These are phyloP conservation scores for Sclerotinia glacialis DNA, from an alignment of 2,329 filamentous ascomycete species.

Conservation along the genomic window DNA sequence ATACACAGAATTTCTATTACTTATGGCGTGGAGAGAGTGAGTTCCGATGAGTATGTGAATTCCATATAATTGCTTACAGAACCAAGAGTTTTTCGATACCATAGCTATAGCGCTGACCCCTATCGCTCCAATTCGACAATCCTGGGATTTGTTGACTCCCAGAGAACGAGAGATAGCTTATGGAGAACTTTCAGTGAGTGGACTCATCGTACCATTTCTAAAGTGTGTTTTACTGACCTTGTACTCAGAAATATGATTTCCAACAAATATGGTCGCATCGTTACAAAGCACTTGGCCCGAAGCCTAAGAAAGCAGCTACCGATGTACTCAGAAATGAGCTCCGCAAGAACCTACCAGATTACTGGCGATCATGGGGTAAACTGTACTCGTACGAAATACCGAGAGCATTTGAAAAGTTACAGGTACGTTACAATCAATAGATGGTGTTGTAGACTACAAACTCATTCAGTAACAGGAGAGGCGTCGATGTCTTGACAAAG, in stretches of 20 bases:
- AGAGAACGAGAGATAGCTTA: not conserved
- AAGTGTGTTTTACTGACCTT: not conserved
- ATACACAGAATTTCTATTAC: conserved; percentile 2
- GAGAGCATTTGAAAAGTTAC: not conserved
- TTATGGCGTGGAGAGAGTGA: conserved; percentile 11
- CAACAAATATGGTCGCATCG: not conserved
- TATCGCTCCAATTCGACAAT: not conserved
- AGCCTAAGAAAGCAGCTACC: not conserved
- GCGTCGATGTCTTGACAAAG: conserved; percentile 6
- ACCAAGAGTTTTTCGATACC: conserved; percentile 14
- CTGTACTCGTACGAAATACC: not conserved
- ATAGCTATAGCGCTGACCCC: conserved; percentile 8
- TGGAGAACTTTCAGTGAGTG: not conserved
- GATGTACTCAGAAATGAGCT: not conserved
- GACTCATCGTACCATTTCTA: too few species aligned
- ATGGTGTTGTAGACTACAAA: not conserved
- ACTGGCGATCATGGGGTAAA: conserved; percentile 2
- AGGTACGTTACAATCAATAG: not conserved
- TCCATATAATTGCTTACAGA: not conserved
- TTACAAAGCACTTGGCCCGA: not conserved
- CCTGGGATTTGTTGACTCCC: not conserved
- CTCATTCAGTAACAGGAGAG: not conserved
- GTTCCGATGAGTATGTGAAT: not conserved
- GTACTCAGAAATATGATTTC: conserved; percentile 3
- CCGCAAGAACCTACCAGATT: not conserved